phyloP scores from a whole-genome alignment of 495 filamentous ascomycete genomes.

The Pseudoneurospora amorphoporcata region DNA sequence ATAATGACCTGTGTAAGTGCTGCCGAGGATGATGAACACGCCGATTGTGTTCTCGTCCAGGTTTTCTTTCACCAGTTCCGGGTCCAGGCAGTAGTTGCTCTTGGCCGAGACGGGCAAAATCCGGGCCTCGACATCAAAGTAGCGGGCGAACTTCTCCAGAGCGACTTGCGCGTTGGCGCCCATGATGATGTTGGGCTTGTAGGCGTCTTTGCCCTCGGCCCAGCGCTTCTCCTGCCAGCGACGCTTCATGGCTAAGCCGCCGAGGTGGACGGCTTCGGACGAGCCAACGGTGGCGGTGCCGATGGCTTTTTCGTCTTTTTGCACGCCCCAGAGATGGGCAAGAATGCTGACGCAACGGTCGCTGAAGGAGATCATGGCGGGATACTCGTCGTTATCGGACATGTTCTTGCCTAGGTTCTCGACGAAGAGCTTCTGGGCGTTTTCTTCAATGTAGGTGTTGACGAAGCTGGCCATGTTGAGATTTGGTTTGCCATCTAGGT shows the following conservation, averaged over 20 bases:
- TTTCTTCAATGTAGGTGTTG: slow-evolving; percentile 59
- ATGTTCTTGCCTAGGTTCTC: slow-evolving; percentile 63
- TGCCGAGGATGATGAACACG: slow-evolving; percentile 63
- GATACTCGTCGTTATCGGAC: slow-evolving; percentile 66
- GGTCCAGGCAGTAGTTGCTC: slow-evolving; percentile 53
- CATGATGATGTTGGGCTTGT: slow-evolving; percentile 66
- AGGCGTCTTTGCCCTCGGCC: slow-evolving; percentile 49
- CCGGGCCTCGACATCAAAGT: slow-evolving; percentile 68
- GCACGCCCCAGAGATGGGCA: slow-evolving; percentile 57
- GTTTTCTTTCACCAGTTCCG: slow-evolving; percentile 51
- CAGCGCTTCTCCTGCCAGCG: slow-evolving; percentile 60
- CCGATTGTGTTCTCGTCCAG: slow-evolving; percentile 75
- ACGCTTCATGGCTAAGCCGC: slow-evolving; percentile 69
- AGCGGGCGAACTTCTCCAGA: slow-evolving; percentile 62
- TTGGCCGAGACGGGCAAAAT: slow-evolving; percentile 57
- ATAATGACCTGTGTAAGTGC: slow-evolving; percentile 68
- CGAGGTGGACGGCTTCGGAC: slow-evolving; percentile 64
- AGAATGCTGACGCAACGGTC: slow-evolving; percentile 62
- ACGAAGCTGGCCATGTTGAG: slow-evolving; percentile 66
- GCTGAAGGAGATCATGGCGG: slow-evolving; percentile 63
- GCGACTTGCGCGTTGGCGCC: slow-evolving; percentile 70
- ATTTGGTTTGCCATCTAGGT: slow-evolving; percentile 63
- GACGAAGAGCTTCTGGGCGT: slow-evolving; percentile 53
- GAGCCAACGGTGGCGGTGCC: slow-evolving; percentile 66
- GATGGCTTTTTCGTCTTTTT: slow-evolving; percentile 55